Evolutionary conservation across 164 flowering plant species (phyloP), one percentile per base, ranked within the genome.

Genomic region (Aristolochia fimbriata): DNA sequence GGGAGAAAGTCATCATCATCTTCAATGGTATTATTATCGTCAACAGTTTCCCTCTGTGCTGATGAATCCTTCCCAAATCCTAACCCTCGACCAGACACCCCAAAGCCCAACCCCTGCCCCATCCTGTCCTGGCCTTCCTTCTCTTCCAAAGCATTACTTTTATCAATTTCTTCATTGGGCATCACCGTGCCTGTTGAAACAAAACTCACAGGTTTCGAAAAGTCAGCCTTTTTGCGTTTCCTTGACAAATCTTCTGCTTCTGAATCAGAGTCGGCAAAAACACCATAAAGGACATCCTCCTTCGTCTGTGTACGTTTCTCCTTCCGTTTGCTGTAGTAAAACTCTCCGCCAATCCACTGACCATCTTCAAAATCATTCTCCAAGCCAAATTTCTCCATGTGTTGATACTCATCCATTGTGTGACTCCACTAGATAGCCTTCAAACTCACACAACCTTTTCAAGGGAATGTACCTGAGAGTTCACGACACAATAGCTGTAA

Each of bases 291-390:
- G 11, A 70, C 83, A 27, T 90, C 95, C 0, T 93, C 97, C 47
- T 75, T 81, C 10, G 92, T 75, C 73, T 93, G 97, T 1, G 46
- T 22, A 3, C 75, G 78, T 68, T 85, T 88, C 55, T 81, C 81
- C 62, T 72, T 86, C 49, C 86, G 86, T 57, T 75, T 79, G 10
- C 66, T 59, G 68, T 78, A 85, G 60, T 81, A 85, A 63, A 79
- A 93, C 62, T 93, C 97, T 0, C 95, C 97, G 31, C 69, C 75
- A 9, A 85, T 85, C 85, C 84, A 93, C 52, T 85, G 84, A 11
- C 96, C 97, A 6, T 63, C 96, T 22, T 91, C 99, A 65, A 13
- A 90, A 52, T 93, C 99, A 27, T 88, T 85, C 16, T 88, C 96
- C 81, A 75, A 68, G 8, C 80, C 84, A 59, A 89, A 87, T 30